Conservation (phyloP, 306 rosid genomes). For the Castanea crenata region DNA sequence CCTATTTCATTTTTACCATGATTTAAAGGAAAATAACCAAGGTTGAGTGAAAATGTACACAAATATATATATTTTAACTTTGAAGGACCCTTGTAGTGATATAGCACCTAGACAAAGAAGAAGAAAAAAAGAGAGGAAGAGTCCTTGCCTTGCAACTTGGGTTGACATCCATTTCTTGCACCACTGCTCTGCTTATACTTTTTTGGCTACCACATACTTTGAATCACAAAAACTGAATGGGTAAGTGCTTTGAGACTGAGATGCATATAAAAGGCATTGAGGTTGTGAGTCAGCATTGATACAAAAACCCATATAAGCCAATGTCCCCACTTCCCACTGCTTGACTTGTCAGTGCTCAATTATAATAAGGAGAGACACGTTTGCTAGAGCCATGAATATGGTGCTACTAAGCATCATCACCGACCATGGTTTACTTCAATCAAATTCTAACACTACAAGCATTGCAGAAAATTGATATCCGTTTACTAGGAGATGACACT, state of each 20-base stretch:
- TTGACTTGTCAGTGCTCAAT: no score
- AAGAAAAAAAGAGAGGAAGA: background rate
- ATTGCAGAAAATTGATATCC: no score
- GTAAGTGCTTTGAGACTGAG: background rate
- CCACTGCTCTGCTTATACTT: background rate
- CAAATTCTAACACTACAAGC: no score
- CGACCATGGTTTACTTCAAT: no score
- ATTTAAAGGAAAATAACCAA: background rate
- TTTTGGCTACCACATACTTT: background rate
- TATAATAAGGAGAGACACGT: no score
- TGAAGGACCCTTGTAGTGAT: background rate
- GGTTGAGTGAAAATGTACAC: background rate
- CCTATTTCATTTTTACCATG: background rate
- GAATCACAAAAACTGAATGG: constrained; percentile 1
- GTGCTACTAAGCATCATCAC: background rate
- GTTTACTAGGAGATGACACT: no score
- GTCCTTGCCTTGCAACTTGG: constrained; percentile 54
- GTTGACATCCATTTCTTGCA: constrained; percentile 44
- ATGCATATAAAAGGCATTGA: background rate
- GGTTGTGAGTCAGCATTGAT: constrained; percentile 28
- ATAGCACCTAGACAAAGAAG: background rate
- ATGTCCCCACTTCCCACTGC: no score
- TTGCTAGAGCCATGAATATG: background rate
- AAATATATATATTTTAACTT: background rate
- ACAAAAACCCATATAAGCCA: background rate